Evolutionary conservation across 495 filamentous ascomycete genomes (phyloP), one percentile per base, ranked within the genome.

Genomic region (Hyaloscypha bicolor): DNA sequence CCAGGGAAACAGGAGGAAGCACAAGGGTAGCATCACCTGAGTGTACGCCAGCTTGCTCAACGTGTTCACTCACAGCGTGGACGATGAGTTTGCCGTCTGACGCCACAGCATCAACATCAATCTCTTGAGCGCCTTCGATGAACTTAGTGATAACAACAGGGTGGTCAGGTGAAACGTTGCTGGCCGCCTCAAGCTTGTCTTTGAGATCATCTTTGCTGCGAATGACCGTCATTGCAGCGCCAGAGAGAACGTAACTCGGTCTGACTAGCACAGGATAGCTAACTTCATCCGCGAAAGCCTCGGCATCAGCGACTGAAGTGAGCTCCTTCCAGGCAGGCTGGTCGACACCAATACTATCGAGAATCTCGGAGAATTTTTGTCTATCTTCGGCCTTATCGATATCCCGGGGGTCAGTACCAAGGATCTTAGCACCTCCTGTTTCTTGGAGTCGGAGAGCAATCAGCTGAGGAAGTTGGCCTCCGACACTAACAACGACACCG

Each of bases 81-180:
- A 96, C 80, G 69, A 97, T 88, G 80, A 98, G 90, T 60, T 88
- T 88, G 67, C 94, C 94, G 69, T 89, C 84, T 52, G 90, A 91
- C 56, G 91, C 94, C 29, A 99, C 95, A 72, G 91, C 95, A 72
- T 99, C 95, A 80, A 97, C 93, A 73, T 99, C 95, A 60, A 99
- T 97, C 79, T 99, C 95, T 83, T 74, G 48, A 32, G 69, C 72
- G 60, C 72, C 72, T 78, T 97, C 95, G 67, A 99, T 98, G 79
- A 97, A 99, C 81, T 99, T 97, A 64, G 91, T 97, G 74, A 99
- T 97, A 30, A 98, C 95, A n/a, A 98, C 95, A 19, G 95, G 95
- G 80, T 97, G 93, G 63, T 98, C 95, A 39, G 90, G 91, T n/a
- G 94, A 97, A 45, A 99, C 95, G 67, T 90, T 89, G 57, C 86